Evolutionary conservation across 176 grass and related monocot species (phyloP), one percentile per base, ranked within the genome.

Genomic region (Pharus latifolius): DNA sequence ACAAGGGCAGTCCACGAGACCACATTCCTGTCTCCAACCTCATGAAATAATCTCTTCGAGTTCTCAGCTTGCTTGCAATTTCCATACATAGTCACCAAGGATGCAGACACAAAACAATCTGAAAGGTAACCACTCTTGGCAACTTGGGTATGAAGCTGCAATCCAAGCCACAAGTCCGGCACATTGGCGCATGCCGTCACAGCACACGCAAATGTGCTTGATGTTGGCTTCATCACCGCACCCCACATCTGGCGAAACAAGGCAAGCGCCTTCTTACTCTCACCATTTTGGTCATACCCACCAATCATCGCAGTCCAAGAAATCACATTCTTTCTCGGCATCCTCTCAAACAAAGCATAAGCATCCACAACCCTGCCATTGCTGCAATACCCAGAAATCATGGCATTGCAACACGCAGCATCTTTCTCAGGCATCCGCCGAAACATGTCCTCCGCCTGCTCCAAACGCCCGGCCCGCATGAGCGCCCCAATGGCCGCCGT

Each of bases 231-330:
- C n/a, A 68, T 80, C 38, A 34, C 52, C 2, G 49, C 71, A 46
- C 15, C 28, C 58, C 76, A 84, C 76, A 89, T 71, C 49, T 72
- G 45, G 37, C 59, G 14, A 27, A 89, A 89, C 31, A 89, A 72
- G 20, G 19, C 11, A 20, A 74, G 52, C 45, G 81, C 63, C 31
- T 69, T 29, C 19, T 81, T 50, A 9, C 72, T 81, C 11, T 50
- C 50, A 56, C 76, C 80, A 46, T 84, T 89, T 6, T 89, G 77
- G 8, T 84, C 65, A 67, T 72, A 67, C 40, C 86, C 86, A 27
- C 81, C 74, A 61, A 89, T 84, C 33, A 89, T 77, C 16, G 81
- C 76, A 0, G 81, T 84, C 70, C 80, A 89, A 43, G 81, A 84
- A 25, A 89, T 77, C 17, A 77, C 76, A 76, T 81, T 84, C 40